These are phyloP conservation scores for Boletus barrowsii DNA, from an alignment of 768 basidiomycete species.

Conservation along the genomic window DNA sequence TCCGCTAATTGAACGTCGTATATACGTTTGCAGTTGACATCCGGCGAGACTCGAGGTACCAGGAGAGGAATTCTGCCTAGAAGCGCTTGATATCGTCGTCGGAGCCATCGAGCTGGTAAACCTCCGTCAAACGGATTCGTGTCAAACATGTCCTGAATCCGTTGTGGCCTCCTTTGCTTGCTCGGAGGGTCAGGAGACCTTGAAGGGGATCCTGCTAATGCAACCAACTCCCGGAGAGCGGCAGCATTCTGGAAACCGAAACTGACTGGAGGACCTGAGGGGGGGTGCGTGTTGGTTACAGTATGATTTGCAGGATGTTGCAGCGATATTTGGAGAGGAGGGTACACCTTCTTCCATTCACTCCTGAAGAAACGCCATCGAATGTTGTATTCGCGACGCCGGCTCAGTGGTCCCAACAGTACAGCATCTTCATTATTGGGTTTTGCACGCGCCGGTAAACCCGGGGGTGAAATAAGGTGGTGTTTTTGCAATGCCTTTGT, in stretches of 20 bases:
- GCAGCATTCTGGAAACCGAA: slow-evolving; percentile 43
- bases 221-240: slow-evolving; percentile 45
- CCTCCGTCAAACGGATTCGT: slow-evolving; percentile 18
- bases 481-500: slow-evolving; percentile 42
- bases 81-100: slow-evolving; percentile 57
- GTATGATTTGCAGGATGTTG: slow-evolving; percentile 7
- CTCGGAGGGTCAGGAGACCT: slow-evolving; percentile 31
- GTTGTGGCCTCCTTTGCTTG: slow-evolving; percentile 14
- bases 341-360: slow-evolving; percentile 53
- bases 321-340: slow-evolving; percentile 55
- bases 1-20: slow-evolving; percentile 34
- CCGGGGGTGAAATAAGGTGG: slow-evolving; percentile 49
- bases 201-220: slow-evolving; percentile 38
- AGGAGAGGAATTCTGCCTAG: slow-evolving; percentile 59
- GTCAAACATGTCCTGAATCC: background rate
- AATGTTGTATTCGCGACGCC: slow-evolving; percentile 70
- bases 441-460: slow-evolving; percentile 55
- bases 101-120: slow-evolving; percentile 33
- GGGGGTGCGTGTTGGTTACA: slow-evolving; percentile 1
- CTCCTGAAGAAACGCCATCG: slow-evolving; percentile 61
- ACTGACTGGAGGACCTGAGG: slow-evolving; percentile 28
- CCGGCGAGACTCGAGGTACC: slow-evolving; percentile 25
- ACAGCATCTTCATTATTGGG: slow-evolving; percentile 55
- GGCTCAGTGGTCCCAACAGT: slow-evolving; percentile 65
- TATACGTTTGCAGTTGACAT: slow-evolving; percentile 2